Base-by-base conservation (phyloP, 2,329 filamentous ascomycete genomes). In the Calonectria montana region DNA sequence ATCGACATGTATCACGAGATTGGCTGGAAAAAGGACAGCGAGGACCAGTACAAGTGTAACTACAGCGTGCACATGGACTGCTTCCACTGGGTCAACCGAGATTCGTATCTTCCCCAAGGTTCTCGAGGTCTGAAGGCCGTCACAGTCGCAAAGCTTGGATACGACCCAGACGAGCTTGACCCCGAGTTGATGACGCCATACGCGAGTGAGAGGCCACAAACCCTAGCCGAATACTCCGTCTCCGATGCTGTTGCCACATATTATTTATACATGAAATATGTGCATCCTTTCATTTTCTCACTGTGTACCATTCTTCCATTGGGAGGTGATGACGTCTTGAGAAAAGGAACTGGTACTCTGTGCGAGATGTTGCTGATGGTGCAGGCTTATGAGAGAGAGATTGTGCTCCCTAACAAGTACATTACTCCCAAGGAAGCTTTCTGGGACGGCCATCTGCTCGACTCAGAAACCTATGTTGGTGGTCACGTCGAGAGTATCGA, bases 281-380 rank as follows among this genome's bases (percentile, higher is more conserved):
- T 99, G n/a, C 97, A 99, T 82, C 97, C 97, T 4, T 99, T 99
- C 87, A 97, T 99, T 82, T 99, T 99, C 88, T 98, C 97, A 1
- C 87, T 99, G 0, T 99, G 97, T 84, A 99, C 96, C 1, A 98
- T 99, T 85, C 88, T 99, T 82, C 97, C 97, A 0, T 88, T 99
- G 1, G 95, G 94, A 53, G 95, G 96, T 39, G 96, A 99, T 80
- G 97, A 98, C 81, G 94, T 96, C 1, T 84, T 98, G 78, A 91
- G 97, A 76, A 99, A 99, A 83, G 97, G 97, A 81, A 99, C 97
- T 0, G 97, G 97, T 83, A 99, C 97, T 0, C 90, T 99, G n/a
- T 99, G 97, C 83, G 97, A 99, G 85, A 99, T 99, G 97, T 86
- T 99, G 82, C 89, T 99, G 80, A 99, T 99, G 97, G 97, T 99